Conservation (phyloP, 164 flowering plant species). For the Warburgia ugandensis region DNA sequence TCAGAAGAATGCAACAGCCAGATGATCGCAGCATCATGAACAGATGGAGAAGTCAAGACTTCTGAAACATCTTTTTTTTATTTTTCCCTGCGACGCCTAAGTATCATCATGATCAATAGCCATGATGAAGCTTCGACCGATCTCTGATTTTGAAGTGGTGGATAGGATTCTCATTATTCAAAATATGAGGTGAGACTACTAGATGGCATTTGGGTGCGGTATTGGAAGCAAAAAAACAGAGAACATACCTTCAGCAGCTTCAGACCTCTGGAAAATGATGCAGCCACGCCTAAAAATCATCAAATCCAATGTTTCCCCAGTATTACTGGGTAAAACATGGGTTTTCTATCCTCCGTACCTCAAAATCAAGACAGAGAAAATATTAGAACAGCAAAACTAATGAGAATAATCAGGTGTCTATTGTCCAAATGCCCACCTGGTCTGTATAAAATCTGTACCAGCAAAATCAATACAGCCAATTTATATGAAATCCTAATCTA, state of each 20-base stretch:
- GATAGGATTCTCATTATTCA: too few relatives aligned
- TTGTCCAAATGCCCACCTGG: conserved; percentile 16
- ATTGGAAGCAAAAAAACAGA: not conserved
- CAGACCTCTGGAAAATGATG: conserved; percentile 18
- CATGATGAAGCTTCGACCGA: too few relatives aligned
- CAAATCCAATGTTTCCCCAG: conserved; percentile 21
- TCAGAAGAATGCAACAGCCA: too few relatives aligned
- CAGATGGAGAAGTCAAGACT: too few relatives aligned
- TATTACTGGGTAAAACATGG: conserved; percentile 25
- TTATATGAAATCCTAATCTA: conserved; percentile 24
- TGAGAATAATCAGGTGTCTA: conserved; percentile 16
- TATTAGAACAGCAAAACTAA: conserved; percentile 18
- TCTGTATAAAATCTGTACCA: conserved; percentile 32
- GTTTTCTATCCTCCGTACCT: conserved; percentile 30
- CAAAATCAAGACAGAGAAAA: conserved; percentile 23
- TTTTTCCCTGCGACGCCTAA: too few relatives aligned
- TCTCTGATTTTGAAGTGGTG: too few relatives aligned
- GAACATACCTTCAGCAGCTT: conserved; percentile 40
- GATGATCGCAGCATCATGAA: too few relatives aligned
- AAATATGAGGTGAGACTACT: not conserved
- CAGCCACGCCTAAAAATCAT: conserved; percentile 12
- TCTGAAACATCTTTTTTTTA: too few relatives aligned
- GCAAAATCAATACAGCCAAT: conserved; percentile 35
- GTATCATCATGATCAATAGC: too few relatives aligned
- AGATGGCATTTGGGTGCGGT: conserved; percentile 1